Conservation (phyloP, 169 alveolate genomes). For the Plasmodium vivax region DNA sequence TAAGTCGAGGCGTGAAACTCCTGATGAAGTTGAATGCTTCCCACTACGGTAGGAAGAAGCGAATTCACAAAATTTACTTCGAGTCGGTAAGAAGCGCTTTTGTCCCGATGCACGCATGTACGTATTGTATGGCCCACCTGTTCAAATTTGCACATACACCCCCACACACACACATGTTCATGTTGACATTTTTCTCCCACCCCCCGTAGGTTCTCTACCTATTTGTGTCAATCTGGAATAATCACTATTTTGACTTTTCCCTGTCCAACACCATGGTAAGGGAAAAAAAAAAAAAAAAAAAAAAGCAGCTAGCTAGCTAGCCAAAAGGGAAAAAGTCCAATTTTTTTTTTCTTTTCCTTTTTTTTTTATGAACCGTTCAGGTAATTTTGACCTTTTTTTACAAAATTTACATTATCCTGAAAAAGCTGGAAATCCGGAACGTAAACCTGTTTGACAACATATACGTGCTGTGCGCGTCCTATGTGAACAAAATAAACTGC, state of each 20-base stretch:
- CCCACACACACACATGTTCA: not conserved
- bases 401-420: slow-evolving; percentile 61
- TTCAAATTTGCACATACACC: not conserved
- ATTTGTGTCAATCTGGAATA: slow-evolving; percentile 60
- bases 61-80: slow-evolving; percentile 65
- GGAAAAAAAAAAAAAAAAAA: slow-evolving; percentile 22
- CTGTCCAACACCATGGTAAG: slow-evolving; percentile 63
- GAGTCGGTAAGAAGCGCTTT: slow-evolving; percentile 28
- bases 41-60: slow-evolving; percentile 37
- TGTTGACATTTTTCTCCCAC: not conserved
- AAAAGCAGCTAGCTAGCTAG: not conserved
- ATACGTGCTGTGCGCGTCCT: slow-evolving; percentile 54
- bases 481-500: slow-evolving; percentile 68
- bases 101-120: not conserved
- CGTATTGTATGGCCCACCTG: not conserved
- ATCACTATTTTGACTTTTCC: slow-evolving; percentile 48
- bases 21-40: slow-evolving; percentile 24
- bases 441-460: slow-evolving; percentile 71
- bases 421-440: slow-evolving; percentile 56
- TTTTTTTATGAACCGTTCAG: slow-evolving; percentile 55
- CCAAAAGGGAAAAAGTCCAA: slow-evolving; percentile 1
- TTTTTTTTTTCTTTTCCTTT: not conserved
- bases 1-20: slow-evolving; percentile 20
- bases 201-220: slow-evolving; percentile 28
- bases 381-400: slow-evolving; percentile 52